These are phyloP conservation scores for Amaranthus cruentus DNA, from an alignment of 148 eudicot species.

Conservation along the genomic window DNA sequence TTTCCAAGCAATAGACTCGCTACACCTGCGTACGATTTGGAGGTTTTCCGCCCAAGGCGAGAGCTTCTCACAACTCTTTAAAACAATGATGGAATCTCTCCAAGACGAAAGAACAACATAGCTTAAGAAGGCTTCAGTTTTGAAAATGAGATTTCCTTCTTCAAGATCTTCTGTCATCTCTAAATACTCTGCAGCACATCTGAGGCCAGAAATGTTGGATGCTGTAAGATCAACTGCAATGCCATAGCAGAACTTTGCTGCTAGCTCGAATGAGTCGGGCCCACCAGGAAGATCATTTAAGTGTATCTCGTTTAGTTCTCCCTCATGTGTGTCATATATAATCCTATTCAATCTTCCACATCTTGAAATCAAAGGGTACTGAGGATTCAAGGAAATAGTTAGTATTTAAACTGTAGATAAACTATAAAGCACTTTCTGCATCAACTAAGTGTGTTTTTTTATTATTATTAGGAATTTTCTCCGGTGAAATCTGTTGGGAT, in stretches of 20 bases:
- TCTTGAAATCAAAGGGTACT: conserved; percentile 85
- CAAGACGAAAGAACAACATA: conserved; percentile 91
- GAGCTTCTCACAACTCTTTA: conserved; percentile 82
- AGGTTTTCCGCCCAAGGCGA: conserved; percentile 99
- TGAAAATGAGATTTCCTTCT: conserved; percentile 97
- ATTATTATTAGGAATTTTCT: too few relatives aligned
- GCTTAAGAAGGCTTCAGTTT: conserved; percentile 92
- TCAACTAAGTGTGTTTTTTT: too few relatives aligned
- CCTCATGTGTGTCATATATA: conserved; percentile 60
- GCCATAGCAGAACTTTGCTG: conserved; percentile 95
- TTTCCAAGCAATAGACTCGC: conserved; percentile 98
- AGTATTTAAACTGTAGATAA: too few relatives aligned
- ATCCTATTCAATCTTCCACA: conserved; percentile 83
- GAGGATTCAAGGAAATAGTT: not conserved
- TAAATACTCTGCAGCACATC: conserved; percentile 87
- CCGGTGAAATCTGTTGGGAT: too few relatives aligned
- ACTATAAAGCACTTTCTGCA: too few relatives aligned
- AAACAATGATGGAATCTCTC: conserved; percentile 85
- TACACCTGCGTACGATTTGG: conserved; percentile 89
- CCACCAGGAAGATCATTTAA: conserved; percentile 90
- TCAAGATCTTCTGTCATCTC: conserved; percentile 98
- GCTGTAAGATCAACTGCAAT: conserved; percentile 88
- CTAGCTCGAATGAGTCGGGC: conserved; percentile 76
- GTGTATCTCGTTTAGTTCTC: conserved; percentile 45
- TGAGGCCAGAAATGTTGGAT: conserved; percentile 77